Conservation (phyloP, 352 stramenopile species). For the Globisporangium radiosum region DNA sequence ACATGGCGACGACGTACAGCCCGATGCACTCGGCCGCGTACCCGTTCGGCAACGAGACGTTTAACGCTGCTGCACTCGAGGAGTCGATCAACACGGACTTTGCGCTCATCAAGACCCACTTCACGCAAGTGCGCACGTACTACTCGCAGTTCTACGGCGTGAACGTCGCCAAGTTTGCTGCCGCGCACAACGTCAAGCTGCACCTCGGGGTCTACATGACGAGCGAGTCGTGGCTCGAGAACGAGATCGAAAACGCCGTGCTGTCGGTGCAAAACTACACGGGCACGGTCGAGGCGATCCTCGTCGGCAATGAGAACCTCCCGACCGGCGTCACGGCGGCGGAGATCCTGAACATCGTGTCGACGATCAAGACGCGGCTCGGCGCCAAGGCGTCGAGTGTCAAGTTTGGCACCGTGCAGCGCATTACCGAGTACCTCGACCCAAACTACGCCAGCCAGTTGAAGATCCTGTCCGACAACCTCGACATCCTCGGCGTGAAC, state of each 20-base stretch:
- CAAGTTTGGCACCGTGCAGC: slow-evolving; percentile 25
- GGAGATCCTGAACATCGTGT: slow-evolving; percentile 16
- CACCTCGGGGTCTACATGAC: slow-evolving; percentile 28
- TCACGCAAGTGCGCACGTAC: slow-evolving; percentile 26
- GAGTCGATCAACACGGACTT: slow-evolving; percentile 25
- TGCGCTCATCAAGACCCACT: slow-evolving; percentile 17
- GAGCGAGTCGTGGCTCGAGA: slow-evolving; percentile 18
- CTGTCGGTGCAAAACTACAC: slow-evolving; percentile 17
- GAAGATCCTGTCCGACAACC: slow-evolving; percentile 12
- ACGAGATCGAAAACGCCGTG: slow-evolving; percentile 21
- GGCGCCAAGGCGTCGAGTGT: slow-evolving; percentile 6
- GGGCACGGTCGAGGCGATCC: slow-evolving; percentile 20
- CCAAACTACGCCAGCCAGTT: not conserved
- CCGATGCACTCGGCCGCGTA: slow-evolving; percentile 13
- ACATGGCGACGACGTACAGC: slow-evolving; percentile 13
- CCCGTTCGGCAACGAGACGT: slow-evolving; percentile 5
- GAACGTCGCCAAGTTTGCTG: slow-evolving; percentile 19
- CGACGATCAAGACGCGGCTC: slow-evolving; percentile 13
- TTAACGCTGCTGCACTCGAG: slow-evolving; percentile 9
- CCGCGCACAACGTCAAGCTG: slow-evolving; percentile 18
- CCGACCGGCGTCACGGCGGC: slow-evolving; percentile 7
- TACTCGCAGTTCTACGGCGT: slow-evolving; percentile 27
- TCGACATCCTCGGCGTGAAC: slow-evolving; percentile 31
- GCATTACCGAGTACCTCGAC: slow-evolving; percentile 22
- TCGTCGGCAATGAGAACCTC: slow-evolving; percentile 32